Base-by-base conservation (phyloP, 2,329 filamentous ascomycete genomes). In the Alternaria incomplexa region DNA sequence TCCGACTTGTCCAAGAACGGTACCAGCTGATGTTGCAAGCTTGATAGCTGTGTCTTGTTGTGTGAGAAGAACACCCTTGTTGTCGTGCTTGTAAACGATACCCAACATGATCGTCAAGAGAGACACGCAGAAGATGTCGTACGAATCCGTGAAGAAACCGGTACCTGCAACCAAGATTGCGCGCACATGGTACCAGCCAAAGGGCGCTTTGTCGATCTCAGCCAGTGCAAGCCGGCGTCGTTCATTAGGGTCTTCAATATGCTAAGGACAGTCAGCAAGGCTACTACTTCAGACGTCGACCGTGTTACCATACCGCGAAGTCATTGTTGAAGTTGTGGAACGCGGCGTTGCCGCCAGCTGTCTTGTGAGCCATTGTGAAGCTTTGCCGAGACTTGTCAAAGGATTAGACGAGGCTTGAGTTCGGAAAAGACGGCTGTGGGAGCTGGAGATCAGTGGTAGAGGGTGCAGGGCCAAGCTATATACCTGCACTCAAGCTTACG, bases 131-230 rank as follows among this genome's bases (percentile, higher is more conserved):
- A 95, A 95, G 56, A 79, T 76, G 55, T 79, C 76, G 80, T 95
- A 95, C 36, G 90, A 91, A 77, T 96, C 93, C 13, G 92, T 95
- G 82, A 96, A 96, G 88, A 96, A 96, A 74, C 71, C 93, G 61
- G 94, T 90, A 74, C 93, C 92, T 32, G 92, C 92, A 25, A 96
- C 92, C 25, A 92, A 81, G 63, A 92, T 87, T 66, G 92, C 92
- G 50, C 92, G 87, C 58, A 95, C 88, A 76, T 96, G 92, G 79
- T 93, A 93, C 92, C 78, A 95, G 74, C 92, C 90, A 64, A 95
- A 94, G 4, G 89, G 89, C 10, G 91, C 91, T 82, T 90, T 90
- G 83, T 95, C 92, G 70, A 95, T 90, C 80, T 94, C 90, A 40
- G 91, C 91, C 56, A 96, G 89, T 45, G 92, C 92, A 30, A 93